Evolutionary conservation across 208 protist genomes (phyloP), one percentile per base, ranked within the genome.

Genomic region (Trypanosomatidae sp.): DNA sequence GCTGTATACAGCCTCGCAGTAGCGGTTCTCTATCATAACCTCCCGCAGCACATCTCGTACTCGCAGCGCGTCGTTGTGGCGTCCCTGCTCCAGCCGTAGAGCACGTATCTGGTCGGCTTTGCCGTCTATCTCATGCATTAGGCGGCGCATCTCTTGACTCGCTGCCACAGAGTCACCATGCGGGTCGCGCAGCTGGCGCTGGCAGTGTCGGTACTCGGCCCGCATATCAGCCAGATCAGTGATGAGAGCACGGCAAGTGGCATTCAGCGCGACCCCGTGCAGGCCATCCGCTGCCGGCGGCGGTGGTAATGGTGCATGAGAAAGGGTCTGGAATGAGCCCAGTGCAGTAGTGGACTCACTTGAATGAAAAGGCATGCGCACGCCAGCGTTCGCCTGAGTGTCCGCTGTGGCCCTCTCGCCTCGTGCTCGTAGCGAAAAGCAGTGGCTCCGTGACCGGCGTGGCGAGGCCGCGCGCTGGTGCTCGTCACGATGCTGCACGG

Each of bases 1-100:
- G 30, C 56, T 73, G 82, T 97, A 94, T 41, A 95, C 74, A 50
- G 71, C 79, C 43, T 89, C 87, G 66, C 89, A 95, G 69, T 89
- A 92, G 33, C 75, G 76, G 44, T 95, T 93, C 81, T 97, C 90
- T 15, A 47, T 49, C 43, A 83, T 76, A 36, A 94, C 84, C 50
- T 93, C 81, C 62, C 84, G 70, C 80, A 96, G 62, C 76, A 93
- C 82, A 49, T 94, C 87, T 52, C 86, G 78, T 62, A 90, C 58
- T 28, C 75, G 81, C 69, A 91, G 76, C 41, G 83, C 68, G 52
- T 86, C 79, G 43, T 73, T 73, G 60, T 86, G 73, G 46, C 78
- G 65, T 5, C 69, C 71, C 73, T 94, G 84, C 72, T 88, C 79
- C 46, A 70, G 72, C 13, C 88, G 88, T 66, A 96, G 69, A 25